A percentile compares a stretch with the other conserved stretches of the same genome.
phyloP scores from a whole-genome alignment of 2,329 filamentous ascomycete genomes.

The Penicillium paneum region DNA sequence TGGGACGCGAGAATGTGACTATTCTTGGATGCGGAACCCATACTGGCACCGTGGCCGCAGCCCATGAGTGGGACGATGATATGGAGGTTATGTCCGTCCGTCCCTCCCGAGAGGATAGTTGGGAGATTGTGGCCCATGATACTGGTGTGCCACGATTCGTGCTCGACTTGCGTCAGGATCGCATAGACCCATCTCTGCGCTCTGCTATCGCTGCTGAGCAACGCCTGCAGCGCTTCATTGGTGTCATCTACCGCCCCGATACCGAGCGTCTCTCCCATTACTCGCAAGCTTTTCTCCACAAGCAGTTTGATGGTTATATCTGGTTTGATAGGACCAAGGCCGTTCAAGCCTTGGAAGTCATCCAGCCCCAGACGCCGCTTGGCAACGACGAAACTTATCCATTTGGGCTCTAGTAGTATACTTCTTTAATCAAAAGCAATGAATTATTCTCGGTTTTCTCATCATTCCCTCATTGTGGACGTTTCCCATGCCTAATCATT shows the following conservation, averaged over 20 bases:
- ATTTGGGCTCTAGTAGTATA: slow-evolving; percentile 44
- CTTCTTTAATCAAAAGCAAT: too few species aligned
- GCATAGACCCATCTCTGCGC: slow-evolving; percentile 36
- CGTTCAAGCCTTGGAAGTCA: slow-evolving; percentile 46
- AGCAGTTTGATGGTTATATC: slow-evolving; percentile 51
- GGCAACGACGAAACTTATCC: slow-evolving; percentile 52
- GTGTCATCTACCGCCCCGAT: slow-evolving; percentile 52
- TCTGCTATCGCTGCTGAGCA: slow-evolving; percentile 36
- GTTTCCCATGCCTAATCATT: not conserved
- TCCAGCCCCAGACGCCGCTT: slow-evolving; percentile 45
- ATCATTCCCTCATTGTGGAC: not conserved
- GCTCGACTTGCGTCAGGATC: slow-evolving; percentile 45
- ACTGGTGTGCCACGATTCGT: slow-evolving; percentile 46
- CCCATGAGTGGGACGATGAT: slow-evolving; percentile 51
- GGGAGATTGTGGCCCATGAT: slow-evolving; percentile 50
- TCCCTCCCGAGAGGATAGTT: slow-evolving; percentile 48
- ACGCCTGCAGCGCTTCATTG: slow-evolving; percentile 52
- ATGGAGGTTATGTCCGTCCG: slow-evolving; percentile 51
- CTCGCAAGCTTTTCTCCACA: slow-evolving; percentile 44
- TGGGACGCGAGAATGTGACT: slow-evolving; percentile 41
- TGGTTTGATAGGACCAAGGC: slow-evolving; percentile 51
- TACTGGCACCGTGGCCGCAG: slow-evolving; percentile 52
- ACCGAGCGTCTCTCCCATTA: slow-evolving; percentile 53
- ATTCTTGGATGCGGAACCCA: slow-evolving; percentile 51
- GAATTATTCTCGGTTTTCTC: too few species aligned